Percentiles rank a stretch among this genome's conserved stretches.
Evolutionary conservation across 495 filamentous ascomycete genomes (phyloP).

Genomic region (Penicillium subrubescens): DNA sequence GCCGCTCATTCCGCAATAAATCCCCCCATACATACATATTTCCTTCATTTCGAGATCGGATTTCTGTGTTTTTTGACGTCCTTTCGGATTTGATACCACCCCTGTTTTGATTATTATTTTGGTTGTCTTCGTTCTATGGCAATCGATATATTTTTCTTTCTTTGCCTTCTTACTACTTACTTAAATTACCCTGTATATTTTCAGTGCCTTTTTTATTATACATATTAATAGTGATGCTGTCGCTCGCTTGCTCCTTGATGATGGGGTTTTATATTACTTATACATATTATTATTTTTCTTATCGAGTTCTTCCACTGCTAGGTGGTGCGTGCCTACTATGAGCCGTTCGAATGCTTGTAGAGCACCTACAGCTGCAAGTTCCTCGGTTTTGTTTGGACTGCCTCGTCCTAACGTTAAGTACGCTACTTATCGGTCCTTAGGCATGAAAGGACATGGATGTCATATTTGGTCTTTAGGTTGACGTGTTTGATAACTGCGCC

Average conservation of each 20-base stretch:
- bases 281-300: not conserved
- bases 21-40: slow-evolving; percentile 24
- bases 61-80: slow-evolving; percentile 25
- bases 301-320: not conserved
- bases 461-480: too few relatives aligned
- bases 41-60: slow-evolving; percentile 16
- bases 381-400: too few relatives aligned
- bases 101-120: slow-evolving; percentile 13
- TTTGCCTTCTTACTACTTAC: not conserved
- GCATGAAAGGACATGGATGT: too few relatives aligned
- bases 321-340: too few relatives aligned
- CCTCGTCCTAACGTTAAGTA: too few relatives aligned
- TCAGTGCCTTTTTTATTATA: slow-evolving; percentile 7
- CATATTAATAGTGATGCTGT: slow-evolving; percentile 29
- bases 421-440: too few relatives aligned
- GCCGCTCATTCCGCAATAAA: slow-evolving; percentile 15
- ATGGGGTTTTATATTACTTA: slow-evolving; percentile 19
- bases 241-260: slow-evolving; percentile 13
- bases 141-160: slow-evolving; percentile 13
- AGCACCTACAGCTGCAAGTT: too few relatives aligned
- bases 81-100: slow-evolving; percentile 40
- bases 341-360: too few relatives aligned
- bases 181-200: slow-evolving; percentile 26
- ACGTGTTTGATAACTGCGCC: too few relatives aligned
- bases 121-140: slow-evolving; percentile 3